Percentiles rank a stretch among this genome's conserved stretches.
Conservation (phyloP, 129 eudicot species). For the Lactuca sativa region DNA sequence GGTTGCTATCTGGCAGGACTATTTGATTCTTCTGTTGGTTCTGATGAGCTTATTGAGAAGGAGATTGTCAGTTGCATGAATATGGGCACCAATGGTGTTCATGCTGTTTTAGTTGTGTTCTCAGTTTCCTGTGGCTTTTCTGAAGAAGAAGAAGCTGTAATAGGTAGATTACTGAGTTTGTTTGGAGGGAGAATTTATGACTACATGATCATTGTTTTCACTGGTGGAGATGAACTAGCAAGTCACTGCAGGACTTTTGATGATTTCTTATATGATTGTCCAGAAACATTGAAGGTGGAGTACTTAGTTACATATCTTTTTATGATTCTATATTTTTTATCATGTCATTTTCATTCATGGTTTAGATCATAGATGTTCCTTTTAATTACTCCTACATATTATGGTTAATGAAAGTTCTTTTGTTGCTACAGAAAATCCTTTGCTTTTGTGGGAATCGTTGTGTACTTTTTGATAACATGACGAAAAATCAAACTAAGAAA, state of each 20-base stretch:
- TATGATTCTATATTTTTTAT: neutral
- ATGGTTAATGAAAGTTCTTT: neutral
- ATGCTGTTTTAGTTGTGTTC: conserved; percentile 63
- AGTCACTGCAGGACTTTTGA: conserved; percentile 47
- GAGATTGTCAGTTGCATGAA: conserved; percentile 68
- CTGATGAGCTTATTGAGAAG: conserved; percentile 48
- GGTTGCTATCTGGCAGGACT: conserved; percentile 41
- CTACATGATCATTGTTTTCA: conserved; percentile 71
- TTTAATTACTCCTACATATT: no score
- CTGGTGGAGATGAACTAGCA: conserved; percentile 80
- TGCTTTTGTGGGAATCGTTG: conserved; percentile 45
- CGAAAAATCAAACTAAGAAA: conserved; percentile 36
- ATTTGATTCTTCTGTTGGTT: conserved; percentile 52
- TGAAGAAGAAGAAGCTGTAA: conserved; percentile 52
- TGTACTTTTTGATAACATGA: conserved; percentile 69
- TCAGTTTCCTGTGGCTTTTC: conserved; percentile 62
- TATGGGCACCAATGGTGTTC: conserved; percentile 73
- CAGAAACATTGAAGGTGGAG: conserved; percentile 47
- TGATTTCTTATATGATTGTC: conserved; percentile 44
- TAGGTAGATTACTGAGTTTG: conserved; percentile 45
- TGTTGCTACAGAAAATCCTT: conserved; percentile 44
- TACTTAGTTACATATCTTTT: no score
- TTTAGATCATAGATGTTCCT: no score
- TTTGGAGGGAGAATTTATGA: conserved; percentile 65
- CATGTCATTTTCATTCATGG: no score